Base-by-base conservation (phyloP, 2,329 filamentous ascomycete species). In the Tolypocladium tropicale region DNA sequence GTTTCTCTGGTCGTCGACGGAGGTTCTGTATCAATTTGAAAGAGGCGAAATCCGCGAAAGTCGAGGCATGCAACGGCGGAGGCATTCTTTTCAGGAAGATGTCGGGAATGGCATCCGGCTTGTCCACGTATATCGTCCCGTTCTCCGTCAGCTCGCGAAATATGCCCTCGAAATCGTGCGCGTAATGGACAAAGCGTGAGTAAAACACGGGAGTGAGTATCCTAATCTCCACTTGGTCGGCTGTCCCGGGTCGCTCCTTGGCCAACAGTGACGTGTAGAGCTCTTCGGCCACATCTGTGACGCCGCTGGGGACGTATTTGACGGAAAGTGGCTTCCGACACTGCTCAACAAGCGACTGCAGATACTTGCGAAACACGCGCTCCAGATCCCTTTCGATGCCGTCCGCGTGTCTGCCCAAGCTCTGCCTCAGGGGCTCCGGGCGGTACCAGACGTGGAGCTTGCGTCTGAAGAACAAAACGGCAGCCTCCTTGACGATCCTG, bases 151-250 rank as follows among this genome's bases (percentile, higher is more conserved):
- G 65, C 64, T 88, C 84, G 57, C 77, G 76, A 55, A 84, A 80
- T 33, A 88, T 72, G 1, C 82, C 83, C 61, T 86, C 81, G 21
- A 81, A 75, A 25, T 82, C 80, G 63, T 85, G 76, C 0, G 79
- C 74, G 63, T 89, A 88, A 59, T 80, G 76, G 0, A 84, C 75
- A 52, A 89, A 83, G 32, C 84, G 78, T 14, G 80, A 77, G 70
- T 90, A 90, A 64, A 90, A 90, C 0, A 72, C 74, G 1, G 86
- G 85, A 0, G 82, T 85, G 23, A 86, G 67, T 5, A 89, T 72
- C 54, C 77, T 78, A 52, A 89, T 70, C 48, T 80, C 78, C 6
- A 87, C 25, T 0, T 76, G 67, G 25, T 76, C 69, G 3, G 58
- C 57, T 2, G 54, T 41, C 3, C 58, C 53, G 14, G 52, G 54